These are phyloP conservation scores for Grosmannia penicillata DNA, from an alignment of 2,329 filamentous ascomycete genomes.

Conservation along the genomic window DNA sequence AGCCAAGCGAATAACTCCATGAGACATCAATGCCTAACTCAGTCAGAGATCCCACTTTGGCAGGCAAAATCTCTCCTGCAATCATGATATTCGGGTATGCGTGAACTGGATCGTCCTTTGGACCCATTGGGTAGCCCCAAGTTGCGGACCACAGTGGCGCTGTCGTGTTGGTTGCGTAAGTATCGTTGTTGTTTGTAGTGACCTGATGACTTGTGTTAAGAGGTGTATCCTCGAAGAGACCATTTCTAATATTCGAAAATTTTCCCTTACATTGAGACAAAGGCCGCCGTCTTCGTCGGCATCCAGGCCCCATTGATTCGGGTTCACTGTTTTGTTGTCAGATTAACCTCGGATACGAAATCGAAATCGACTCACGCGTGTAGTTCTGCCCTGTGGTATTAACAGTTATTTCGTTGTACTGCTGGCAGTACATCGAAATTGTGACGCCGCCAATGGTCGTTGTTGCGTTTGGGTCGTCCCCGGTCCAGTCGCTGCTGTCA, in stretches of 20 bases:
- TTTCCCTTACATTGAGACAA: constrained; percentile 39
- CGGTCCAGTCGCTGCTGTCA: constrained; percentile 14
- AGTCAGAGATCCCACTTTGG: constrained; percentile 21
- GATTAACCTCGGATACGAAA: neutral
- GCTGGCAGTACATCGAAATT: constrained; percentile 9
- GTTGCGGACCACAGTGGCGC: constrained; percentile 36
- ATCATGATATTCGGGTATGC: constrained; percentile 39
- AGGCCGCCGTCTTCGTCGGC: constrained; percentile 22
- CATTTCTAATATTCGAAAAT: too few species aligned
- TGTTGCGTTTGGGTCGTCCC: constrained; percentile 9
- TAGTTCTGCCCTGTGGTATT: constrained; percentile 24
- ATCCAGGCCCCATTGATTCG: constrained; percentile 37
- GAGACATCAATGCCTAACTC: constrained; percentile 27
- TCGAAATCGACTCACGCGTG: constrained; percentile 30
- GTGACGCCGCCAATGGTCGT: constrained; percentile 4
- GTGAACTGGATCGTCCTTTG: constrained; percentile 29
- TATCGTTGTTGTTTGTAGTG: constrained; percentile 31
- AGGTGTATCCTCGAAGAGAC: constrained; percentile 13
- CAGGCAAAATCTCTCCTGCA: constrained; percentile 25
- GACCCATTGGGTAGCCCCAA: constrained; percentile 30
- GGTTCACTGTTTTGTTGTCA: constrained; percentile 26
- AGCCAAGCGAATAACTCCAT: constrained; percentile 25
- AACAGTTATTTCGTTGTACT: constrained; percentile 5
- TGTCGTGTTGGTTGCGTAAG: constrained; percentile 28
- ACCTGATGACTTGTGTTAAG: constrained; percentile 22